These are phyloP conservation scores for Fusarium mundagurra DNA, from an alignment of 2,329 filamentous ascomycete genomes.

Conservation along the genomic window DNA sequence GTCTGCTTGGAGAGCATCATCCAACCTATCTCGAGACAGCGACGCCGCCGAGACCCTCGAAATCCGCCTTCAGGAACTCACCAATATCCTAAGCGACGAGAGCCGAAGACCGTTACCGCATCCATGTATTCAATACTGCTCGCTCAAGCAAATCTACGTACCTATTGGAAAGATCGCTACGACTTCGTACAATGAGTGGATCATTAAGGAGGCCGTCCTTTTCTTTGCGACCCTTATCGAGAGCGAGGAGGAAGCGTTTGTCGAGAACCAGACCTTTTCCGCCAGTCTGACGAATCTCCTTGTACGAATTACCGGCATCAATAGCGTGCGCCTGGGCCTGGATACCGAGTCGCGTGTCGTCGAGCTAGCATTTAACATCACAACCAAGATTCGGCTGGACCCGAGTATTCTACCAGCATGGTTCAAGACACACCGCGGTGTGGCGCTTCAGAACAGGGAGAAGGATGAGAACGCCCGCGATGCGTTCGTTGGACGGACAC, in stretches of 20 bases:
- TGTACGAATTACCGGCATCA: conserved; percentile 78
- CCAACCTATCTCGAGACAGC: conserved; percentile 68
- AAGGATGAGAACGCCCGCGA: conserved; percentile 70
- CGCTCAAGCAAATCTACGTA: conserved; percentile 87
- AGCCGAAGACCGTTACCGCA: conserved; percentile 88
- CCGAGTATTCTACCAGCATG: conserved; percentile 88
- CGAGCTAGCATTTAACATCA: conserved; percentile 93
- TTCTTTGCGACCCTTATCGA: conserved; percentile 94
- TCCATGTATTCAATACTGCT: conserved; percentile 88
- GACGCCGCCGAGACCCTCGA: conserved; percentile 72
- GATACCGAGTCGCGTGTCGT: conserved; percentile 91
- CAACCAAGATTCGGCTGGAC: conserved; percentile 92
- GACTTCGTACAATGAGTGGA: conserved; percentile 83
- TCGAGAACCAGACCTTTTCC: conserved; percentile 87
- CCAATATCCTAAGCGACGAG: conserved; percentile 85
- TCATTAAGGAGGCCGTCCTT: conserved; percentile 84
- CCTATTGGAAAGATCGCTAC: conserved; percentile 90
- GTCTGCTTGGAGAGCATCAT: conserved; percentile 68
- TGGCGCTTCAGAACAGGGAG: conserved; percentile 47
- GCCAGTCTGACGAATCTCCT: conserved; percentile 88
- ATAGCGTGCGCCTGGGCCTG: conserved; percentile 76
- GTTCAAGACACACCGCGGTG: conserved; percentile 74
- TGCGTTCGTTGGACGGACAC: conserved; percentile 83
- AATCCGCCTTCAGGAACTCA: conserved; percentile 70
- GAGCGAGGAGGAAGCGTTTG: conserved; percentile 94